Base-by-base conservation (phyloP, 352 stramenopile species). In the Pythium phragmiticola region DNA sequence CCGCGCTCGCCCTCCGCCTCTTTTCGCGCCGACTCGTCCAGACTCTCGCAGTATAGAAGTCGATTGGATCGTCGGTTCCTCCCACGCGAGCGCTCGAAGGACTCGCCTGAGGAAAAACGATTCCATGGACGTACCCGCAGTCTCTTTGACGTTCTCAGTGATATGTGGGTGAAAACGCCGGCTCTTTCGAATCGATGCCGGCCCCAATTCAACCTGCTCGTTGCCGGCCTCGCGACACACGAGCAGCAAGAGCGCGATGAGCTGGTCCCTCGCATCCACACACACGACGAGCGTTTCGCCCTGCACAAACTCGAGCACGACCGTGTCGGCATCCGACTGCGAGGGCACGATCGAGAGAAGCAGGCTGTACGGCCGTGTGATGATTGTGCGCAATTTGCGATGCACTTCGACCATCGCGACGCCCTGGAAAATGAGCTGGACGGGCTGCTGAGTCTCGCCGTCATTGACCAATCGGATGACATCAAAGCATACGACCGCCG, bases 351-450 rank as follows among this genome's bases (percentile, higher is more conserved):
- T 75, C 3, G 65, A 67, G 19, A 86, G 41, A 21, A 92, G 54
- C 46, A 77, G 70, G 11, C 54, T 75, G 50, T 88, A 92, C 4
- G 76, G 78, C n/a, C 81, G 76, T 3, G 69, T 70, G 52, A 92
- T 73, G 8, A 90, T 77, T 7, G 69, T 79, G 54, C 78, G 75
- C 63, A 78, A 74, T 36, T 74, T 83, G n/a, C 73, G 73, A 43
- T 89, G 83, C 57, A 88, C 76, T 60, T 90, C 83, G 51, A 92
- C 68, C 5, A 92, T 28, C 17, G 68, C 72, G 19, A 76, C 68
- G n/a, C 71, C 71, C 58, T 90, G 79, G 52, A 92, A 58, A 41
- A 92, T 82, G 23, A 92, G 66, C 47, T 90, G 83, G 39, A 87
- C 85, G n/a, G 74, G 67, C 47, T 80, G 72, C 58, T 73, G 78